Conservation (phyloP, 345 rosid genomes). For the Eucalyptus dawsonii region DNA sequence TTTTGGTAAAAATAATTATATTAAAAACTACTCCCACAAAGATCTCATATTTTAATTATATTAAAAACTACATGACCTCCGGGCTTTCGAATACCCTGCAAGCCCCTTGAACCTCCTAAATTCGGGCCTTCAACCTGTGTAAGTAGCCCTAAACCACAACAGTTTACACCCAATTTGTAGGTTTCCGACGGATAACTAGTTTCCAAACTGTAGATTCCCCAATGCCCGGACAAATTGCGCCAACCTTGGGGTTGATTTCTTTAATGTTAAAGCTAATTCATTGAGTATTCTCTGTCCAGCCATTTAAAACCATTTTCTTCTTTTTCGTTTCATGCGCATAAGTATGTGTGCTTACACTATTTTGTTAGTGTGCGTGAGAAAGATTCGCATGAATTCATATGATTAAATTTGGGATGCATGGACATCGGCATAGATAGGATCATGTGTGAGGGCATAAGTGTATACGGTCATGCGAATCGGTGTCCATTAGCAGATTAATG, state of each 20-base stretch:
- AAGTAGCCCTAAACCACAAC: no score
- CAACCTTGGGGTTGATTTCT: no score
- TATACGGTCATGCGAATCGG: not conserved
- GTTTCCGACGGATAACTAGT: no score
- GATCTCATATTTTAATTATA: not conserved
- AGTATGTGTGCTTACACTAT: not conserved
- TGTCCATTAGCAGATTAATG: not conserved
- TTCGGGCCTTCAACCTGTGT: no score
- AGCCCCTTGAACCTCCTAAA: no score
- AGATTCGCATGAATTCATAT: not conserved
- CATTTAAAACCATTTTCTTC: not conserved
- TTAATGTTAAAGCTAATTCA: no score
- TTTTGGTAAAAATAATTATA: no score
- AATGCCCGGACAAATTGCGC: no score
- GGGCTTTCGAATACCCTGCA: no score
- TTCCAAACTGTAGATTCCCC: no score
- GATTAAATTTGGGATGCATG: not conserved
- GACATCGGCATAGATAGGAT: not conserved
- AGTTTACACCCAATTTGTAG: no score
- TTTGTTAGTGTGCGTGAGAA: rapidly evolving
- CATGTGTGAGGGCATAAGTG: not conserved
- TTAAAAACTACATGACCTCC: not conserved
- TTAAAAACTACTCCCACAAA: not conserved
- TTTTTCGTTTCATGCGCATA: not conserved
- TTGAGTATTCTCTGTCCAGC: not conserved